phyloP scores from a whole-genome alignment of 805 yeast genomes.

The Scheffersomyces amazonensis region DNA sequence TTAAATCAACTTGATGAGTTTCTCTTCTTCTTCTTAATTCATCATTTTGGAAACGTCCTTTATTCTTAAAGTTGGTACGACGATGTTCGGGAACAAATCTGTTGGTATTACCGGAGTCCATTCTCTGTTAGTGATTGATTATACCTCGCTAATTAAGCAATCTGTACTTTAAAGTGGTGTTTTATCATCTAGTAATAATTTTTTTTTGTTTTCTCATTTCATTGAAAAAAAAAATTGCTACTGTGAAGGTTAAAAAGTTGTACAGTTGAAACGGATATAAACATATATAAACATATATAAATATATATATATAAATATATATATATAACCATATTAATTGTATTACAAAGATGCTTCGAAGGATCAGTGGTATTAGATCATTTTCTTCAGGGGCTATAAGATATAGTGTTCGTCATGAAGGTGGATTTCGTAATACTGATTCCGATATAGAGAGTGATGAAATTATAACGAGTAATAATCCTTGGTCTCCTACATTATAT shows the following conservation, averaged over 20 bases:
- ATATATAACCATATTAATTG: too few species aligned
- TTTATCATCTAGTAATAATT: too few species aligned
- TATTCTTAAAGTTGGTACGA: slow-evolving; percentile 93
- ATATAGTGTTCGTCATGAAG: slow-evolving; percentile 12
- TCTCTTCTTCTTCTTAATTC: slow-evolving; percentile 98
- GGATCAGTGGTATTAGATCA: too few species aligned
- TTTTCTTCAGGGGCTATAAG: too few species aligned
- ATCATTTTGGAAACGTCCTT: slow-evolving; percentile 89
- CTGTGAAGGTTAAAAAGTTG: too few species aligned
- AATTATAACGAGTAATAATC: slow-evolving; percentile 38
- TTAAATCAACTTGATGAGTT: slow-evolving; percentile 91
- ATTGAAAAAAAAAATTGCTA: too few species aligned
- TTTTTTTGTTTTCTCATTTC: too few species aligned
- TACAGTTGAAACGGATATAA: too few species aligned
- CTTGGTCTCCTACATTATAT: slow-evolving; percentile 44
- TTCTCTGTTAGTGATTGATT: slow-evolving; percentile 18
- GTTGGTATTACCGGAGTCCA: slow-evolving; percentile 75
- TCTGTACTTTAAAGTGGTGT: background rate
- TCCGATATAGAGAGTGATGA: slow-evolving; percentile 41
- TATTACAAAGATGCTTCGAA: too few species aligned
- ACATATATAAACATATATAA: too few species aligned
- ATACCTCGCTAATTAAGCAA: background rate
- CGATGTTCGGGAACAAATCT: slow-evolving; percentile 97
- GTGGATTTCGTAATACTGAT: slow-evolving; percentile 22
- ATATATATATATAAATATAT: too few species aligned